phyloP scores from a whole-genome alignment of 306 rosid species.

The Spatholobus suberectus region DNA sequence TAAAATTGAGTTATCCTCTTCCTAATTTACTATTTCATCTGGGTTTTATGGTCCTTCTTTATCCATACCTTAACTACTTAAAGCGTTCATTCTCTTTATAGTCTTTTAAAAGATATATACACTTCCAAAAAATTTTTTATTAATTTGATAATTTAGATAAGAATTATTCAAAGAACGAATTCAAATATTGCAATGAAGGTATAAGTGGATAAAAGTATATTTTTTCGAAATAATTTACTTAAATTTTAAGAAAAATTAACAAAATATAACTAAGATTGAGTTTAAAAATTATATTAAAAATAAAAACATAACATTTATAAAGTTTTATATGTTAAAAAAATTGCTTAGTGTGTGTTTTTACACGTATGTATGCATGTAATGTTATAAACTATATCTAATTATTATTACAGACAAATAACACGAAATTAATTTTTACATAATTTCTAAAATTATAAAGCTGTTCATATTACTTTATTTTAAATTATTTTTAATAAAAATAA shows the following conservation, averaged over 20 bases:
- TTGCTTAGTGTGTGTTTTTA: neutral
- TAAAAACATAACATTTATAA: neutral
- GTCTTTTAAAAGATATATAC: neutral
- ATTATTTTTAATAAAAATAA: neutral
- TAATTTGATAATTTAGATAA: neutral
- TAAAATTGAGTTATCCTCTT: too few species aligned
- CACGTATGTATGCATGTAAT: too few species aligned
- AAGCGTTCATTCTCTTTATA: neutral
- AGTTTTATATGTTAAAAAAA: neutral
- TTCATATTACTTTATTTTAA: neutral
- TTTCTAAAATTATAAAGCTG: neutral
- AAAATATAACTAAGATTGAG: neutral
- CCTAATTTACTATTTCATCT: neutral
- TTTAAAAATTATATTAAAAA: neutral
- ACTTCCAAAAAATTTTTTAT: neutral
- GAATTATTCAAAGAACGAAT: neutral
- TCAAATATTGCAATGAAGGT: neutral
- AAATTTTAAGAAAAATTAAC: neutral
- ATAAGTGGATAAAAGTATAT: too few species aligned
- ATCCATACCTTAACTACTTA: neutral
- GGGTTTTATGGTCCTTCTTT: neutral
- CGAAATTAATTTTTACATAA: neutral
- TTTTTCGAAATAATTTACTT: neutral
- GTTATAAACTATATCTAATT: too few species aligned
- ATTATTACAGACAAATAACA: neutral